Conservation (phyloP, 2,329 filamentous ascomycete genomes). For the Chrysoporthe cubensis region DNA sequence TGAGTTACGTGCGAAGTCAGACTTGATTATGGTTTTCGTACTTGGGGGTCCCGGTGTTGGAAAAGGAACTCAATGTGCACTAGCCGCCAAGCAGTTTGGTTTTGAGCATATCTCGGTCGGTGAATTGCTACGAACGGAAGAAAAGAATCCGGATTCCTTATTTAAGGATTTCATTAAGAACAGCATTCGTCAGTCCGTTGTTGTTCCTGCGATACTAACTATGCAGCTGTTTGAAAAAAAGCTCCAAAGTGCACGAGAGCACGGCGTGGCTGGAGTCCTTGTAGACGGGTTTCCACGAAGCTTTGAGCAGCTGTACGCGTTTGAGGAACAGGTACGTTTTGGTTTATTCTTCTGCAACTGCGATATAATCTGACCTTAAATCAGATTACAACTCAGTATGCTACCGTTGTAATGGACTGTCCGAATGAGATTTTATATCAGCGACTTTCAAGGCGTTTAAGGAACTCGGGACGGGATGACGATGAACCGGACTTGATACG, state of each 20-base stretch:
- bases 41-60: slow-evolving; percentile 5
- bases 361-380: not conserved
- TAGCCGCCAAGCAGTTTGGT: not conserved
- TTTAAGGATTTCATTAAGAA: not conserved
- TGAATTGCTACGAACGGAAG: slow-evolving; percentile 1
- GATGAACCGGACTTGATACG: not conserved
- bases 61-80: slow-evolving; percentile 3
- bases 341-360: no score
- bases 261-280: slow-evolving; percentile 4
- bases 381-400: not conserved
- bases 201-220: not conserved
- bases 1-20: not conserved
- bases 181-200: not conserved
- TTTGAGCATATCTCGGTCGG: slow-evolving; percentile 3
- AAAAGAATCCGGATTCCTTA: not conserved
- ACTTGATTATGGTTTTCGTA: slow-evolving; percentile 1
- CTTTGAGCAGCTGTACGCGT: not conserved
- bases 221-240: slow-evolving; percentile 1
- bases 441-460: not conserved
- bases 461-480: not conserved
- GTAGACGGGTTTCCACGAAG: slow-evolving; percentile 8
- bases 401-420: slow-evolving; percentile 7
- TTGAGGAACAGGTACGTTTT: slow-evolving; percentile 1
- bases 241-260: not conserved
- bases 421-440: not conserved